These are phyloP conservation scores for Suillus luteus DNA, from an alignment of 768 basidiomycete genomes.

Conservation along the genomic window DNA sequence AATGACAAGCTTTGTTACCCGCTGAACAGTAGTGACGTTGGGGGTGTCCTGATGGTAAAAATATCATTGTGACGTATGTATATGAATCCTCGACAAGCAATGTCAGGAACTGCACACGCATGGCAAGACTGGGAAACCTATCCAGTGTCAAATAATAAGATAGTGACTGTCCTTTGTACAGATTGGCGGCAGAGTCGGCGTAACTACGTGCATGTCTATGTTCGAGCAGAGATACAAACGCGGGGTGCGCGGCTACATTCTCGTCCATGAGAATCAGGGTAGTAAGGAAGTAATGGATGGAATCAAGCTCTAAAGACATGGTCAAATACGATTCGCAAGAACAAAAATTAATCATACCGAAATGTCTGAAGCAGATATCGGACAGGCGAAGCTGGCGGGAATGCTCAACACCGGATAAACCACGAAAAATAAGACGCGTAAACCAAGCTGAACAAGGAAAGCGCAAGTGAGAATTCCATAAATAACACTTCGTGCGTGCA, in stretches of 20 bases:
- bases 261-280: not conserved
- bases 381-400: conserved; percentile 63
- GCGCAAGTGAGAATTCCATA: conserved; percentile 2
- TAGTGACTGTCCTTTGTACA: not conserved
- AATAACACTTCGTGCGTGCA: conserved; percentile 13
- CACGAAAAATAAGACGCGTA: conserved; percentile 64
- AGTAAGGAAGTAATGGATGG: conserved; percentile 19
- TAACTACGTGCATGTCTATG: no score
- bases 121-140: not conserved
- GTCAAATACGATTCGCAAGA: conserved; percentile 16
- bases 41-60: not conserved
- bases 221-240: not conserved
- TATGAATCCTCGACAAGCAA: not conserved
- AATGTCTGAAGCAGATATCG: conserved; percentile 43
- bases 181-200: no score
- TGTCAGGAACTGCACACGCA: not conserved
- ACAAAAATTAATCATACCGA: conserved; percentile 16
- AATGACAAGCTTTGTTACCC: not conserved
- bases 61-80: not conserved
- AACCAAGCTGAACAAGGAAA: conserved; percentile 49
- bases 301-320: conserved; percentile 19
- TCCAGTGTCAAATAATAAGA: not conserved
- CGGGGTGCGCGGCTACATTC: not conserved
- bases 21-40: not conserved
- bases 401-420: conserved; percentile 69